A percentile compares a stretch with the other conserved stretches of the same genome.
phyloP scores from a whole-genome alignment of 1,284 basidiomycete genomes.

The Sporisorium iseilematis-ciliati region DNA sequence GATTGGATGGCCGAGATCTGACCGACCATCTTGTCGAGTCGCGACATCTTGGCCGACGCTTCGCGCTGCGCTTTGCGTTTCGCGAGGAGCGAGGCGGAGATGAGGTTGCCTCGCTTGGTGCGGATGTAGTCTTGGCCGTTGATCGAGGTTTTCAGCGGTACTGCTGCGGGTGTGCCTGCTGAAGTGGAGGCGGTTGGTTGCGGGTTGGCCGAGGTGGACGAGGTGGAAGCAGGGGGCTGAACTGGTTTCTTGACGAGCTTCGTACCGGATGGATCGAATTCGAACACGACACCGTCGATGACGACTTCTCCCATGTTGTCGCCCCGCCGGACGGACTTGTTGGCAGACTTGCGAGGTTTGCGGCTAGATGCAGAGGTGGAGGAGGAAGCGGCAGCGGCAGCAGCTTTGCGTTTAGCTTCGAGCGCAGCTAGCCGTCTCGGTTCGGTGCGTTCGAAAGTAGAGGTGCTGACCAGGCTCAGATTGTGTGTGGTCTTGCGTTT shows the following conservation, averaged over 20 bases:
- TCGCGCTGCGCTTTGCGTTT: constrained; percentile 56
- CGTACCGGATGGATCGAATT: constrained; percentile 72
- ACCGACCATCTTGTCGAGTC: constrained; percentile 53
- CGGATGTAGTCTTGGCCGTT: constrained; percentile 70
- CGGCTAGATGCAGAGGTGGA: constrained; percentile 9
- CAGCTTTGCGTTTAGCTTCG: constrained; percentile 51
- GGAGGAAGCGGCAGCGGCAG: constrained; percentile 17
- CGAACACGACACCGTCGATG: constrained; percentile 73
- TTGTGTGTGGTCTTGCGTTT: constrained; percentile 61
- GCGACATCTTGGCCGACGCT: constrained; percentile 47
- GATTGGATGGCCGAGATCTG: constrained; percentile 54
- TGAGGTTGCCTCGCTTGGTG: constrained; percentile 71
- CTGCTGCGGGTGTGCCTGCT: neutral
- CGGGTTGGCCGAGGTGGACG: neutral
- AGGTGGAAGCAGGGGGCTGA: constrained; percentile 27
- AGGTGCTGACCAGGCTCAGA: constrained; percentile 62
- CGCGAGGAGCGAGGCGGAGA: constrained; percentile 65
- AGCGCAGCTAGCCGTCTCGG: constrained; percentile 59
- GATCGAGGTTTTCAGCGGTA: constrained; percentile 64
- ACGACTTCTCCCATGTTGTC: constrained; percentile 70
- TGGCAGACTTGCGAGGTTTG: constrained; percentile 14
- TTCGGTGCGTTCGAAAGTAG: constrained; percentile 59
- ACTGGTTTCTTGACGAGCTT: constrained; percentile 71
- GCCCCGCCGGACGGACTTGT: constrained; percentile 48
- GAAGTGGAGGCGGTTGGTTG: neutral